Percentiles rank a stretch among this genome's conserved stretches.
phyloP scores from a whole-genome alignment of 495 filamentous ascomycete genomes.

The Hypoxylon subgilvum region DNA sequence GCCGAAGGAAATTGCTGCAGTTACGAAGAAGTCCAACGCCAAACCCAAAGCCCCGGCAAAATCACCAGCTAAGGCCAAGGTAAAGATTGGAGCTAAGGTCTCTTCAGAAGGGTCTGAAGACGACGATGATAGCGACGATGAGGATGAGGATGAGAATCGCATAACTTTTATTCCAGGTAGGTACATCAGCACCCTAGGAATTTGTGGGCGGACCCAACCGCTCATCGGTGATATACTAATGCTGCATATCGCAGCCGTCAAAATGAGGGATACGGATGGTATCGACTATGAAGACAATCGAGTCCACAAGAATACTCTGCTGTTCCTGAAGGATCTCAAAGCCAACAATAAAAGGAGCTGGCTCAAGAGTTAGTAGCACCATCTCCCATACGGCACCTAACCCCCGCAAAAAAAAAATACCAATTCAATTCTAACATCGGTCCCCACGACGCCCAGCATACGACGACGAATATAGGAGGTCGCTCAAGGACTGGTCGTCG shows the following conservation, averaged over 20 bases:
- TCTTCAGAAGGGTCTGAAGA: conserved; percentile 26
- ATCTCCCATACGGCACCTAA: no score
- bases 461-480: conserved; percentile 75
- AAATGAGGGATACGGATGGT: conserved; percentile 69
- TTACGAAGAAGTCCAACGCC: conserved; percentile 6
- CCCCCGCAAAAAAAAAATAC: no score
- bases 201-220: no score
- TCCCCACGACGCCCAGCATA: no score
- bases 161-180: conserved; percentile 62
- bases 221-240: conserved; percentile 12
- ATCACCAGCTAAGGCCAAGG: background rate
- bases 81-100: conserved; percentile 14
- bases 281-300: conserved; percentile 70
- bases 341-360: conserved; percentile 80
- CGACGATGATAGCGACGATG: conserved; percentile 42
- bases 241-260: background rate
- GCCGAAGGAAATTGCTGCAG: conserved; percentile 5
- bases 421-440: no score
- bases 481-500: conserved; percentile 77
- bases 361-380: conserved; percentile 73
- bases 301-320: conserved; percentile 81
- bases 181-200: no score
- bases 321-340: conserved; percentile 76
- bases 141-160: conserved; percentile 46
- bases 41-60: conserved; percentile 5